Evolutionary conservation across 176 grass and related monocot genomes (phyloP), one percentile per base, ranked within the genome.

Genomic region (Neostapfia colusana): DNA sequence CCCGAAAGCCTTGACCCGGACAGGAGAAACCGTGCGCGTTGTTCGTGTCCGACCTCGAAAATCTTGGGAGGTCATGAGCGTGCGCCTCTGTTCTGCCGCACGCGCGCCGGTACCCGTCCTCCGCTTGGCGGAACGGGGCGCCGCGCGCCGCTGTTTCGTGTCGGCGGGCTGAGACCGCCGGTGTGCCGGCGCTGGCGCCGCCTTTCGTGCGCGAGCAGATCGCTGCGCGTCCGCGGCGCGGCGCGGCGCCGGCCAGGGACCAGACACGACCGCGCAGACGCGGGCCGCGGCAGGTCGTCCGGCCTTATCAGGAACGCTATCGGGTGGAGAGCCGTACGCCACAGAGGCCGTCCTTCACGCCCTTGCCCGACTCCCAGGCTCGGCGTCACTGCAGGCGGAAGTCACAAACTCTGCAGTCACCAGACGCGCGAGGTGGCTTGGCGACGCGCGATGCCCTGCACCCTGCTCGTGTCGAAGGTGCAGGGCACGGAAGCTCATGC

Each of bases 211-310:
- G 18, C 26, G 59, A 35, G 28, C 27, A 27, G 11, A 11, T 44
- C 42, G 42, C 5, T 61, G 12, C 4, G 4, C 3, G 15, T 17
- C 59, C 28, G 59, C 59, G 54, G 54, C 54, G 59, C 59, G 54
- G 54, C 54, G 54, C 27, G 31, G 31, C 31, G 31, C 27, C 2
- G 8, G 50, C 17, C 7, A 24, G 57, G 12, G 59, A 35, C 1
- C 25, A 17, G 27, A 15, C 45, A 15, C 48, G 44, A 8, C 15
- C 10, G 50, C 12, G 11, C 51, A 13, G 36, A 25, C 40, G 57
- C 73, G 25, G 56, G 36, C 17, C 40, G 57, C 73, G 25, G 56
- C 73, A 75, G 39, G 73, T 11, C 72, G 38, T 61, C 72, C 55
- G 54, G 4, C 45, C 48, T 71, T 37, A 54, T 72, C 31, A 63